Conservation (phyloP, 306 rosid genomes). For the Prunus mume region DNA sequence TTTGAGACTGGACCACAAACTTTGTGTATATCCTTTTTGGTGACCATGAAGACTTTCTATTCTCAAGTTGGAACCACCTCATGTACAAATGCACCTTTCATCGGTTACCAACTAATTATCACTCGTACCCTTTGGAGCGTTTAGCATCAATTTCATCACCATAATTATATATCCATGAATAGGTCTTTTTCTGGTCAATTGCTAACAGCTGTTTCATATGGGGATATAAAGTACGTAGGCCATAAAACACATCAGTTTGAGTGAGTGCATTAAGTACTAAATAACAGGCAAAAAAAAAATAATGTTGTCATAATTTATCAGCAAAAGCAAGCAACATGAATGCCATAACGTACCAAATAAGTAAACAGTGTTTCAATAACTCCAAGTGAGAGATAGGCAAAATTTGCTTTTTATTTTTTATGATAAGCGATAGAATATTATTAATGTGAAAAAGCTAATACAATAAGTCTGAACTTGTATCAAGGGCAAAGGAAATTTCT, state of each 20-base stretch:
- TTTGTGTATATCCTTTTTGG: background rate
- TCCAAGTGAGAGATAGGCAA: too few relatives aligned
- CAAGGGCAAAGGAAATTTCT: too few relatives aligned
- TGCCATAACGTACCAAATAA: too few relatives aligned
- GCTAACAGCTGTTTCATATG: background rate
- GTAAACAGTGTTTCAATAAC: too few relatives aligned
- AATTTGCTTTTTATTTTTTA: too few relatives aligned
- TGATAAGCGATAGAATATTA: too few relatives aligned
- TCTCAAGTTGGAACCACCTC: background rate
- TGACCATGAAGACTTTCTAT: background rate
- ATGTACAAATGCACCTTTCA: background rate
- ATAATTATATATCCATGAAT: background rate
- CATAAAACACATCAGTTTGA: background rate
- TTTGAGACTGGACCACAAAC: background rate
- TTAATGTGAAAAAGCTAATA: too few relatives aligned
- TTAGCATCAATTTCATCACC: background rate
- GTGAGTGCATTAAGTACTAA: background rate
- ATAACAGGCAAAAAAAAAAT: background rate
- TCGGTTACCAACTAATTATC: background rate
- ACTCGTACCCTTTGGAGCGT: background rate
- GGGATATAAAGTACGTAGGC: background rate
- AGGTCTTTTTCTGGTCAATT: background rate
- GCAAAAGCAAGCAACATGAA: too few relatives aligned
- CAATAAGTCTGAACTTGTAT: too few relatives aligned
- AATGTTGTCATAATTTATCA: background rate